Base-by-base conservation (phyloP, 495 filamentous ascomycete genomes). In the Penicillium ucsense region DNA sequence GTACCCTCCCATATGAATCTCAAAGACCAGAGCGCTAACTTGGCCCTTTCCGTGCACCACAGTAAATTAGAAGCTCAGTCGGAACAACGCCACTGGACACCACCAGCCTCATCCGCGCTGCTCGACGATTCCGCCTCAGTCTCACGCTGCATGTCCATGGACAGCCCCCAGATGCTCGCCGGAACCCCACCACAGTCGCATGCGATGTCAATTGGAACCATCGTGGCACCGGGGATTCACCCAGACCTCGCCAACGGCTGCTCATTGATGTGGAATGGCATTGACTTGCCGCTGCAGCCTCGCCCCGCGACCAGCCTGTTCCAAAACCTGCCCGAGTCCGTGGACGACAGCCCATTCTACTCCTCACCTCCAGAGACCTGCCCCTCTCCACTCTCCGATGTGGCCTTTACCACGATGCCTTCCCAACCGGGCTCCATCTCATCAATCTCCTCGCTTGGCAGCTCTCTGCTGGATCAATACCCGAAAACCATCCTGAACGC, bases 131-230 rank as follows among this genome's bases (percentile, higher is more conserved):
- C 59, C n/a, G 49, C 62, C 36, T 43, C 45, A 30, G 45, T 65
- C 29, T 52, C 67, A 31, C 63, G 57, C 41, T 61, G 56, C 41
- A 43, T 64, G 45, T 47, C 65, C 35, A 48, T 65, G 37, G 55
- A 63, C 30, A 56, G 42, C 40, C 42, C 52, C 34, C 51, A 61
- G 38, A 56, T 64, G 35, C 43, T 71, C 39, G 40, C 61, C 37
- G 47, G 57, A 49, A 54, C 52, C 42, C 53, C 65, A 40, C 57
- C 62, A 41, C 57, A 63, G 43, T 45, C 60, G 4, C 64, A 58
- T 35, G 57, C 73, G 33, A 72, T 75, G 64, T 72, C 69, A n/a
- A 67, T 73, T 20, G 68, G 61, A 31, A 65, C 72, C 6, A 48
- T 74, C 12, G 67, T 75, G 35, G 70, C 63, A 12, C 63, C 65